Evolutionary conservation across 2,329 filamentous ascomycete genomes (phyloP), one percentile per base, ranked within the genome.

Genomic region (Diaporthe vexans): DNA sequence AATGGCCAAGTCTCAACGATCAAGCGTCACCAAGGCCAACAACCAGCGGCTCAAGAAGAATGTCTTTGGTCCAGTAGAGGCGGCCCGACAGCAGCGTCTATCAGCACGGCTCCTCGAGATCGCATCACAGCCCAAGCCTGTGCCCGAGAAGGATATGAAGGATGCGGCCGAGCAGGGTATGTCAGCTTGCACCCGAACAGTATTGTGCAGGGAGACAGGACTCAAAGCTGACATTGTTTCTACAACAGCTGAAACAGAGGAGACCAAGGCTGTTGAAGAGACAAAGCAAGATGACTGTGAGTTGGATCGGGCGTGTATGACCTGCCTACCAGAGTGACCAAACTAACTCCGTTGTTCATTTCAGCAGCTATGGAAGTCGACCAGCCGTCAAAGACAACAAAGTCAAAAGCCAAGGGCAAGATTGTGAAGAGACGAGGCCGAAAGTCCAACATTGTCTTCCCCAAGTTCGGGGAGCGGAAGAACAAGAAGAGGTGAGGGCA

Each of bases 1-100:
- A 78, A 98, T 98, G 96, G 96, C 95, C 33, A 98, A 97, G 83
- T 94, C 94, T 82, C 88, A 94, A 76, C 90, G 96, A 82, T 91
- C 95, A 77, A 97, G 93, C 82, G 88, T 90, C 78, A 91, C 88
- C 80, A 98, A 98, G 87, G 88, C 89, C 80, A 98, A 98, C 87
- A 95, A 95, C 86, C 89, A 90, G 78, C 92, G 91, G 79, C 89
- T 98, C 77, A 95, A 95, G 83, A 88, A 90, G 77, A 91, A 91
- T 77, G 93, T 98, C 77, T 98, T 97, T 84, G 94, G 93, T 1
- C 96, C 96, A 21, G 91, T 92, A 72, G 94, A 96, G 83, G 86
- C 89, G 79, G 95, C 94, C 59, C 91, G 96, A 78, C 93, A 92
- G 71, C 93, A 95, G 84, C 92, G 96, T 78, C 90, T 98, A 48